Evolutionary conservation across 2,329 filamentous ascomycete genomes (phyloP), one percentile per base, ranked within the genome.

Genomic region (Mycosphaerelloides madeirae): DNA sequence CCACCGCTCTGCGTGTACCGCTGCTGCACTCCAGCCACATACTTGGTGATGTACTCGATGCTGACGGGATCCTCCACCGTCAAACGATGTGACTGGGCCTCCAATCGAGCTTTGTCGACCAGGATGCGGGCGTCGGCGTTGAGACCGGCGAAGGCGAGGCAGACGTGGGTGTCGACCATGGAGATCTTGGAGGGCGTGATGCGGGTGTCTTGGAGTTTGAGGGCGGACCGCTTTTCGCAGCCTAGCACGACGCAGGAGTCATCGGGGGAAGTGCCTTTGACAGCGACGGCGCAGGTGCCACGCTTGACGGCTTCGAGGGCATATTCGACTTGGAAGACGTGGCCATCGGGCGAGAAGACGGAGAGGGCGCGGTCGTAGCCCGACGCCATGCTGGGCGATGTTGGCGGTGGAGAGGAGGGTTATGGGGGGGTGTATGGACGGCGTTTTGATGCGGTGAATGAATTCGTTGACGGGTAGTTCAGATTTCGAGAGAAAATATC

Each of bases 321-420:
- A 80, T 98, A 98, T 79, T 98, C 93, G 64, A 98, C 93, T 73
- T 98, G 93, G 75, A 98, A 98, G 63, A 98, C 93, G 76, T 98
- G 93, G 72, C 93, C 93, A 74, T 98, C 93, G 64, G 93, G 93
- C 80, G 91, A 97, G 65, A 96, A 96, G 68, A 95, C 90, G 74
- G 91, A 97, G 70, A 97, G 84, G 73, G 91, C 93, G 85, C 93
- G 87, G 77, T 98, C 93, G 76, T 98, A 98, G 73, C 91, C 91
- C 63, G 90, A 95, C 70, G 89, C 85, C 87, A 94, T 86, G 52
- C 36, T 69, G 59, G 41, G 22, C 9, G 22, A 9, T 25, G 22
- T 5, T 25, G 22, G 9, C 25, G n/a, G n/a, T n/a, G n/a, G n/a
- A n/a, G n/a, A n/a, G n/a, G n/a, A n/a, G n/a, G n/a, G n/a, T n/a